These are phyloP conservation scores for Trichophyton benhamiae DNA, from an alignment of 2,329 filamentous ascomycete species.

Conservation along the genomic window DNA sequence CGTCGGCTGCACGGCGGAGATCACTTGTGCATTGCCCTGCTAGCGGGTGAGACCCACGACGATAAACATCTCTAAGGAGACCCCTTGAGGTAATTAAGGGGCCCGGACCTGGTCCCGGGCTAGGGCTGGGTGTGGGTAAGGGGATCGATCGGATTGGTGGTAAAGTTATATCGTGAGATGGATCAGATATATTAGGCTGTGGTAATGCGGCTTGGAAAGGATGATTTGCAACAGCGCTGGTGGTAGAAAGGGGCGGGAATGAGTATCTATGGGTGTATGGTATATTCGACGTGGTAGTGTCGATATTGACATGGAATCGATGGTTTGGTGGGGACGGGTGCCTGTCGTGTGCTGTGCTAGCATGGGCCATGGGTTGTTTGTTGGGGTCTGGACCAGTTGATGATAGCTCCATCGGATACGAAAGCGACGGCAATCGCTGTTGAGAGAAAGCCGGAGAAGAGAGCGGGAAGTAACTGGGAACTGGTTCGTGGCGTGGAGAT, in stretches of 20 bases:
- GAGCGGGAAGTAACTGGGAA: conserved; percentile 6
- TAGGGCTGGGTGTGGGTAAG: conserved; percentile 17
- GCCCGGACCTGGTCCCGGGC: conserved; percentile 9
- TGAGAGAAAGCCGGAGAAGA: conserved; percentile 4
- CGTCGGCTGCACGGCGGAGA: conserved; percentile 8
- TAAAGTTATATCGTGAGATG: conserved; percentile 14
- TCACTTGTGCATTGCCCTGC: neutral
- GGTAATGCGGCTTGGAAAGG: neutral
- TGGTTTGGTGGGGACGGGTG: neutral
- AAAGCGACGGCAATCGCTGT: conserved; percentile 4
- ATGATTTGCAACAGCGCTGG: conserved; percentile 43
- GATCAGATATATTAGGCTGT: conserved; percentile 7
- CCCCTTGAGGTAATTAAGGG: neutral
- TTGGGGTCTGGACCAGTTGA: conserved; percentile 4
- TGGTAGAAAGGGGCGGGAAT: conserved; percentile 62
- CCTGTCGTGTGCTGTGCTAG: neutral
- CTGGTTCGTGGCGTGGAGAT: conserved; percentile 1
- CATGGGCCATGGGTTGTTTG: neutral
- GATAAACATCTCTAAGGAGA: neutral
- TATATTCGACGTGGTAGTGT: conserved; percentile 54
- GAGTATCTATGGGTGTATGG: conserved; percentile 57
- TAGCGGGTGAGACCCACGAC: neutral
- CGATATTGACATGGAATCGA: conserved; percentile 44
- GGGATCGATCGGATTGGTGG: conserved; percentile 9
- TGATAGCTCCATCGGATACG: conserved; percentile 6